These are phyloP conservation scores for Kodamaea laetipori DNA, from an alignment of 805 yeast species.

Conservation along the genomic window DNA sequence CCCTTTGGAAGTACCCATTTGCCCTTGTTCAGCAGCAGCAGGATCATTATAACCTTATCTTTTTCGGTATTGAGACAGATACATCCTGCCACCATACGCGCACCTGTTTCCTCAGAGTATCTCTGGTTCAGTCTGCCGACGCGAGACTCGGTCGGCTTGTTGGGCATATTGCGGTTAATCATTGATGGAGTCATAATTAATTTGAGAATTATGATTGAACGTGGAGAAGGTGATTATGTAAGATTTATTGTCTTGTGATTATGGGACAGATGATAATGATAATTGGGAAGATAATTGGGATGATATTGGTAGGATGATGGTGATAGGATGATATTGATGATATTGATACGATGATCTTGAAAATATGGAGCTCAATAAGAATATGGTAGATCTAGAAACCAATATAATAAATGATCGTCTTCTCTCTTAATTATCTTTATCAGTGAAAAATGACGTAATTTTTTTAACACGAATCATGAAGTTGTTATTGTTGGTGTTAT, in stretches of 20 bases:
- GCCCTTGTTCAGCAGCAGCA: slow-evolving; percentile 67
- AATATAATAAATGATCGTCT: too few relatives aligned
- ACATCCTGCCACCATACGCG: slow-evolving; percentile 92
- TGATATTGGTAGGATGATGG: too few relatives aligned
- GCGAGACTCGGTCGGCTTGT: slow-evolving; percentile 27
- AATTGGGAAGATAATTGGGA: too few relatives aligned
- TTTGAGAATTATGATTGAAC: not conserved
- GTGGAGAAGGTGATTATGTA: slow-evolving; percentile 4
- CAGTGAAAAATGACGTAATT: not conserved
- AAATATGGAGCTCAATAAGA: too few relatives aligned
- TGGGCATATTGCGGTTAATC: slow-evolving; percentile 11
- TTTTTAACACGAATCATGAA: not conserved
- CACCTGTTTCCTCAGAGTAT: slow-evolving; percentile 61
- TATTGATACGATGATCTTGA: too few relatives aligned
- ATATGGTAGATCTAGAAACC: too few relatives aligned
- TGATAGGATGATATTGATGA: too few relatives aligned
- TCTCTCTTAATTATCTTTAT: too few relatives aligned
- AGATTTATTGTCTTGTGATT: too few relatives aligned
- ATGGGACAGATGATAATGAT: too few relatives aligned
- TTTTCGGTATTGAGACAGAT: slow-evolving; percentile 63
- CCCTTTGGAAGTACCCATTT: slow-evolving; percentile 95
- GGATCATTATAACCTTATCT: slow-evolving; percentile 71
- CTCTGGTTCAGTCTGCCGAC: slow-evolving; percentile 60
- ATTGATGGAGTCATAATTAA: slow-evolving; percentile 1
- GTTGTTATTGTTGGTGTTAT: not conserved